These are phyloP conservation scores for Xerocomus spinulosus DNA, from an alignment of 768 basidiomycete genomes.

Conservation along the genomic window DNA sequence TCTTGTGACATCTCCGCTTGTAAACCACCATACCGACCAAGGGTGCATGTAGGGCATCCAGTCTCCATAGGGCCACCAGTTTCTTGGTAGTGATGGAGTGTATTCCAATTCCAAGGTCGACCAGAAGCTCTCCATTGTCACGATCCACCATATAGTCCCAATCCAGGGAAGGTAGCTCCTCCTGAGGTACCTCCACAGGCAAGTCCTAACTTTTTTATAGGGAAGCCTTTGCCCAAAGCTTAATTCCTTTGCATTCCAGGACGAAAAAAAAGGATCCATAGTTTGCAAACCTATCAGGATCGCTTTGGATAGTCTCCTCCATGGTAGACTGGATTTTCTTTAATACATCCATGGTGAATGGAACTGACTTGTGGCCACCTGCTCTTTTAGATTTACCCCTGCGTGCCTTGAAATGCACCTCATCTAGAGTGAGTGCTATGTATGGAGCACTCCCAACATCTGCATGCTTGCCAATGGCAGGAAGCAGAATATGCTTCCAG, in stretches of 20 bases:
- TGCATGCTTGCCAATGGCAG: not conserved
- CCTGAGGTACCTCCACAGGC: not conserved
- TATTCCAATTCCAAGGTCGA: constrained; percentile 1
- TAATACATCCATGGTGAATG: not conserved
- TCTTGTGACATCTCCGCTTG: constrained; percentile 11
- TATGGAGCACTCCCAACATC: not conserved
- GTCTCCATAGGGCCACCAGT: not conserved
- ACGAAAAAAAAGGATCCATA: constrained; percentile 15
- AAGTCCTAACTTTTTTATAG: not conserved
- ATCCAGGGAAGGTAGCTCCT: not conserved
- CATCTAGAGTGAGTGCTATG: constrained; percentile 1
- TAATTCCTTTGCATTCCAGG: constrained; percentile 9
- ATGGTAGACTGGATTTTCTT: constrained; percentile 1
- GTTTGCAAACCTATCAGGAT: not conserved
- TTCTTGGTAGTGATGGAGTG: not conserved
- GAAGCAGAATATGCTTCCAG: constrained; percentile 6
- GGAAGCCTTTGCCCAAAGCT: not conserved
- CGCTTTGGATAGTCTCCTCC: not conserved
- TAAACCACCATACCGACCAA: constrained; percentile 8
- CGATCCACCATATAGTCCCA: constrained; percentile 1
- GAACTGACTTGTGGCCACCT: constrained; percentile 4
- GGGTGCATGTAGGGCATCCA: constrained; percentile 3
- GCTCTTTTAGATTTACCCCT: not conserved
- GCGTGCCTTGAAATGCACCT: constrained; percentile 6
- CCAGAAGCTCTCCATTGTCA: constrained; percentile 1